These are phyloP conservation scores for Cucumis cinereus DNA, from an alignment of 306 rosid species.

Conservation along the genomic window DNA sequence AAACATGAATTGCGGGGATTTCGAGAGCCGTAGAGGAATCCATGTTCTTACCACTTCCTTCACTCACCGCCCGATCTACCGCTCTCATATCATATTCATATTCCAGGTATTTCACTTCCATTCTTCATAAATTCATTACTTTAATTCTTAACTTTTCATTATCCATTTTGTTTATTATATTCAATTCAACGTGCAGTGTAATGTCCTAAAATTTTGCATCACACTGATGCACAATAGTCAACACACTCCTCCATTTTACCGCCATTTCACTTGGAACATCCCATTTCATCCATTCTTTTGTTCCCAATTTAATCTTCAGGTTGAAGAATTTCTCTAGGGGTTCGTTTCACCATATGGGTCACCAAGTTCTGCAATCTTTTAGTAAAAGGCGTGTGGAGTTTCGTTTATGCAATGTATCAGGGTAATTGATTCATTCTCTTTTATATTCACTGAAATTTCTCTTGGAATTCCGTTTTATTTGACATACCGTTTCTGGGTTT, in stretches of 20 bases:
- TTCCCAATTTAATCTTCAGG: conserved; percentile 9
- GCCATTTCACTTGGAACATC: not conserved
- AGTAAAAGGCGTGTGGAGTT: conserved; percentile 35
- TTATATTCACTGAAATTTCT: not conserved
- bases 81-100: not conserved
- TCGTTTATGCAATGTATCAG: conserved; percentile 53
- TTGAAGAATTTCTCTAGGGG: conserved; percentile 18
- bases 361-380: conserved; percentile 18
- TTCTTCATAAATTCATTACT: not conserved
- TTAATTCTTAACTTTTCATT: not conserved
- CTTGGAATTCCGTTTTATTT: not conserved
- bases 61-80: conserved; percentile 1
- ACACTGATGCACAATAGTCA: not conserved
- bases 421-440: conserved; percentile 21
- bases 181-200: not conserved
- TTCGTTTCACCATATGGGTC: conserved; percentile 26
- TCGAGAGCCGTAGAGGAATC: not conserved
- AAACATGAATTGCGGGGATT: not conserved
- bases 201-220: not conserved
- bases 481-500: not conserved
- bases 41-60: conserved; percentile 12
- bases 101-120: conserved; percentile 2
- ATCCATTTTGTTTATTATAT: not conserved
- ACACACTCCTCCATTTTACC: not conserved
- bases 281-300: not conserved